phyloP scores from a whole-genome alignment of 371 early-diverging fungal genomes.

The Lichtheimia ornata region DNA sequence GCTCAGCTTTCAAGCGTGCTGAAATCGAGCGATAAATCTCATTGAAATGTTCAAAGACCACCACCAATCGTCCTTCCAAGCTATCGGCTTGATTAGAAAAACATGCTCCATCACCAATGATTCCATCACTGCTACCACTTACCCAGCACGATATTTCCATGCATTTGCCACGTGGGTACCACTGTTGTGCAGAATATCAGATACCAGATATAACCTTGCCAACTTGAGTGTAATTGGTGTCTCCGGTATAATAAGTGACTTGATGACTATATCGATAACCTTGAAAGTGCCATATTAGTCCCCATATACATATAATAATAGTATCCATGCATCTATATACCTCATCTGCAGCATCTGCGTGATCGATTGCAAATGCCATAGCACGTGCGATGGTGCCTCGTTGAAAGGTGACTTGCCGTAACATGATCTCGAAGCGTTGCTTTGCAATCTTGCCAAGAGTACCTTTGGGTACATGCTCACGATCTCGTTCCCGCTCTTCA shows the following conservation, averaged over 20 bases:
- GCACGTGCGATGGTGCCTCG: constrained; percentile 75
- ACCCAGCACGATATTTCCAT: constrained; percentile 81
- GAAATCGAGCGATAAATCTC: constrained; percentile 66
- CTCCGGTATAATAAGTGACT: constrained; percentile 58
- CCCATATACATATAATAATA: neutral
- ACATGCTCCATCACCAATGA: neutral
- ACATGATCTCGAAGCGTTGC: constrained; percentile 56
- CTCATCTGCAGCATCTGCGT: constrained; percentile 81
- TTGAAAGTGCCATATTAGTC: constrained; percentile 14
- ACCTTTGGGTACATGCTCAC: constrained; percentile 52
- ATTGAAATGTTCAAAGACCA: constrained; percentile 74
- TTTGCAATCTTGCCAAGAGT: constrained; percentile 62
- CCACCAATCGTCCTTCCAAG: constrained; percentile 68
- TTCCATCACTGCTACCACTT: constrained; percentile 9
- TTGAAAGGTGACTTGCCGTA: constrained; percentile 58
- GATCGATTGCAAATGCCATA: constrained; percentile 89
- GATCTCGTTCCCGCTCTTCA: constrained; percentile 51
- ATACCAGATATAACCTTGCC: constrained; percentile 78
- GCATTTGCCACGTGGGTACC: constrained; percentile 79
- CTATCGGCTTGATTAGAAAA: constrained; percentile 18
- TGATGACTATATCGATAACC: constrained; percentile 69
- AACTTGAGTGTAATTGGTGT: constrained; percentile 71
- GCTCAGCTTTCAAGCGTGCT: constrained; percentile 83
- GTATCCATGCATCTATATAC: constrained; percentile 28
- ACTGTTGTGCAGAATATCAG: constrained; percentile 87